Percentiles rank a stretch among this genome's conserved stretches.
These are phyloP conservation scores for Scedosporium apiospermum DNA, from an alignment of 2,329 filamentous ascomycete species.

Conservation along the genomic window DNA sequence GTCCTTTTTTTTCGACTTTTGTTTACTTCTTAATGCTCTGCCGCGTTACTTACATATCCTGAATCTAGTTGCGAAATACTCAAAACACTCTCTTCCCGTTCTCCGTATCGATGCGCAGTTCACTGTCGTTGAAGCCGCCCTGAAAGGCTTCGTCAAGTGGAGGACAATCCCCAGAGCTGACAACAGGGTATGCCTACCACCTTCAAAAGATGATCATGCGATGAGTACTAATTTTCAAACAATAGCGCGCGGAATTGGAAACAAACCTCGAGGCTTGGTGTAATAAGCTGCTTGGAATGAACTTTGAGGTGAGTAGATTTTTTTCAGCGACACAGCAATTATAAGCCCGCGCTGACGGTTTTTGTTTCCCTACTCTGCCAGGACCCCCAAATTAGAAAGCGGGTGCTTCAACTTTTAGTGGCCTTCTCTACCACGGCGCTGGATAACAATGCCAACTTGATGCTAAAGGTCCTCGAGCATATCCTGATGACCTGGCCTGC, in stretches of 20 bases:
- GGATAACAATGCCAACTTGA: slow-evolving; percentile 68
- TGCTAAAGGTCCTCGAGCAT: slow-evolving; percentile 83
- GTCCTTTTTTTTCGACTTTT: neutral
- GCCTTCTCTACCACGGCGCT: slow-evolving; percentile 76
- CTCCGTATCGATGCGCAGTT: slow-evolving; percentile 82
- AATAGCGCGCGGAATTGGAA: slow-evolving; percentile 36
- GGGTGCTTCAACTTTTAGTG: slow-evolving; percentile 72
- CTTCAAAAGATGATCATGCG: slow-evolving; percentile 10
- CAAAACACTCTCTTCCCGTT: slow-evolving; percentile 61
- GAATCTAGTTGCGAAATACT: slow-evolving; percentile 42
- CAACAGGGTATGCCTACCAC: slow-evolving; percentile 17
- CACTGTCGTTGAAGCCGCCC: slow-evolving; percentile 75
- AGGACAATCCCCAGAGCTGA: slow-evolving; percentile 22
- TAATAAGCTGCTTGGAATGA: slow-evolving; percentile 57
- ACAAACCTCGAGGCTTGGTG: slow-evolving; percentile 63
- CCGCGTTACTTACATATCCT: neutral
- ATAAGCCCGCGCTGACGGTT: neutral
- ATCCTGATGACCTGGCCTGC: slow-evolving; percentile 77
- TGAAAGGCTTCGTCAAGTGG: slow-evolving; percentile 87
- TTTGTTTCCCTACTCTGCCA: slow-evolving; percentile 14
- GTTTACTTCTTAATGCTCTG: neutral
- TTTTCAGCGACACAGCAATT: neutral
- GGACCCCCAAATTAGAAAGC: slow-evolving; percentile 76
- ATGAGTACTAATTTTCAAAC: neutral
- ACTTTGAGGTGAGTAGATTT: slow-evolving; percentile 45